Percentiles rank a stretch among this genome's conserved stretches.
Evolutionary conservation across 345 rosid genomes (phyloP).

Genomic region (Kandelia obovata): DNA sequence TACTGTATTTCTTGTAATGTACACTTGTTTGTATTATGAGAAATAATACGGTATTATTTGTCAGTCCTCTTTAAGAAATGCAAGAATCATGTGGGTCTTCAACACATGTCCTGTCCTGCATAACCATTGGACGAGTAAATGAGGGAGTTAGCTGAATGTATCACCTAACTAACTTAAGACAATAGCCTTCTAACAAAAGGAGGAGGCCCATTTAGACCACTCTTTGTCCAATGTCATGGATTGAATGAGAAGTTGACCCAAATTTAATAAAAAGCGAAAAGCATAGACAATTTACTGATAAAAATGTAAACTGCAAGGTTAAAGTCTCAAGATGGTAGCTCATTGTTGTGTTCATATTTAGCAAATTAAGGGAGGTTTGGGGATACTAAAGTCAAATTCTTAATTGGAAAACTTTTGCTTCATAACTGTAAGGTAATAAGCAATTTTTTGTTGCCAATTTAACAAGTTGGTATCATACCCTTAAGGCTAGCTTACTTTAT

Average conservation of each 20-base stretch:
- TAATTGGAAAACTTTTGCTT: slow-evolving; percentile 8
- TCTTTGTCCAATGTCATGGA: background rate
- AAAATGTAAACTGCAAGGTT: background rate
- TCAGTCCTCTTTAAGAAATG: background rate
- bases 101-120: too few species aligned
- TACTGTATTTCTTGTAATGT: background rate
- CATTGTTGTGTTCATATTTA: slow-evolving; percentile 8
- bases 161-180: slow-evolving; percentile 25
- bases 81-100: background rate
- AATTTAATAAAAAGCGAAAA: background rate
- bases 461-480: slow-evolving; percentile 26
- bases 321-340: too few species aligned
- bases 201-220: slow-evolving; percentile 9
- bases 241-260: background rate
- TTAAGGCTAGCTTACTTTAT: slow-evolving; percentile 37
- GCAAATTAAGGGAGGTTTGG: slow-evolving; percentile 20
- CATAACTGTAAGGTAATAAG: slow-evolving; percentile 30
- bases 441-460: slow-evolving; percentile 31
- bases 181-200: slow-evolving; percentile 27
- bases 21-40: slow-evolving; percentile 2
- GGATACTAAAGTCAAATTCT: slow-evolving; percentile 22
- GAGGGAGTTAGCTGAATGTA: slow-evolving; percentile 26
- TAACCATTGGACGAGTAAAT: background rate
- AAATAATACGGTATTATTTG: slow-evolving; percentile 1
- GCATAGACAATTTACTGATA: background rate